Conservation (phyloP, 2,329 filamentous ascomycete genomes). For the Endothia cerciana region DNA sequence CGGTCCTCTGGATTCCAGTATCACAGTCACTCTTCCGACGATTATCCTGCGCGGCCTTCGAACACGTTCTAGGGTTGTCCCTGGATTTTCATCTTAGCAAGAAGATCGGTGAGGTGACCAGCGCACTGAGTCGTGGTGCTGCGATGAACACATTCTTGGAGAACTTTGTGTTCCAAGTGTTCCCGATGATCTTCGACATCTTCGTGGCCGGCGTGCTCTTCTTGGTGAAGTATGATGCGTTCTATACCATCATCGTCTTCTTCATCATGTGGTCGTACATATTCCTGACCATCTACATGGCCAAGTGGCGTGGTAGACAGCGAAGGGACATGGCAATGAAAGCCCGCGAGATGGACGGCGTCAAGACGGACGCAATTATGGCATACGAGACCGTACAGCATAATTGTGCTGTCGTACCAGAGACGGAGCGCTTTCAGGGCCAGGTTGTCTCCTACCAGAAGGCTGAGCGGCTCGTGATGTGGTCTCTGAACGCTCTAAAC, state of each 20-base stretch:
- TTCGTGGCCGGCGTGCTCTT: constrained; percentile 53
- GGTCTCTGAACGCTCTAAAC: constrained; percentile 62
- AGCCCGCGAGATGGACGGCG: constrained; percentile 52
- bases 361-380: constrained; percentile 53
- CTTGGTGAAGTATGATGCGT: constrained; percentile 49
- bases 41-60: constrained; percentile 50
- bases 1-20: constrained; percentile 53
- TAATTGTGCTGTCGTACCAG: constrained; percentile 63
- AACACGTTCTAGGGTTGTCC: constrained; percentile 51
- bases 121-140: constrained; percentile 51
- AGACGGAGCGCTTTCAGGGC: constrained; percentile 59
- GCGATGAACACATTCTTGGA: constrained; percentile 55
- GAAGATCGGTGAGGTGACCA: constrained; percentile 55
- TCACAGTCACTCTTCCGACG: constrained; percentile 48
- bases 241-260: constrained; percentile 53
- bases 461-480: constrained; percentile 59
- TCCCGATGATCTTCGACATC: constrained; percentile 56
- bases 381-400: constrained; percentile 64
- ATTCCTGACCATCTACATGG: constrained; percentile 55
- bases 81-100: constrained; percentile 57
- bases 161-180: constrained; percentile 51
- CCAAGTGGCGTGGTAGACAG: constrained; percentile 49
- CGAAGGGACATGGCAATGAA: constrained; percentile 49
- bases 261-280: constrained; percentile 55
- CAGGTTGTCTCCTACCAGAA: constrained; percentile 61